Base-by-base conservation (phyloP, 1,139 yeast genomes). In the Saccharomyces pastorianus region DNA sequence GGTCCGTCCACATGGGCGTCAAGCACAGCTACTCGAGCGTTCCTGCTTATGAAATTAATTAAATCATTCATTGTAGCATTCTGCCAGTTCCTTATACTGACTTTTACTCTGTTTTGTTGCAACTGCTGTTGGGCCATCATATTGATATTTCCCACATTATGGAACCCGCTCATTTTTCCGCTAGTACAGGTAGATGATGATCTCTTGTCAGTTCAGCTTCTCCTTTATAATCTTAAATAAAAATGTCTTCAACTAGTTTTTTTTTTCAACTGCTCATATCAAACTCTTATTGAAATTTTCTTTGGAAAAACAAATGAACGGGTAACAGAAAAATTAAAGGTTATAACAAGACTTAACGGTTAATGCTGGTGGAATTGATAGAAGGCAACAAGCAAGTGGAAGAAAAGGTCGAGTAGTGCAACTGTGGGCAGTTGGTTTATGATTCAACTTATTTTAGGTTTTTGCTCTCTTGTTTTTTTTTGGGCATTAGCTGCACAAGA, bases 11-110 rank as follows among this genome's bases (percentile, higher is more conserved):
- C 68, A 14, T 70, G 68, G 0, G 82, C 75, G 64, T 85, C 81
- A 55, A 70, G 70, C 25, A 90, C 74, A 1, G 76, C 72, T 11
- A 86, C 76, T 54, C 79, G 75, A 28, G 89, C 75, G 67, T 87
- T 88, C 60, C 95, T 77, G 50, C 83, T 78, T 13, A 90, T 73
- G 68, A 89, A 90, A 48, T 76, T 75, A 17, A 87, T 75, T 58
- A 90, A 75, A 53, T 88, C 95, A 49, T 82, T 85, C 58, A 76
- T 76, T 11, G 85, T 70, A 2, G 88, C 91, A 52, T 90, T 89
- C 61, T 86, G 84, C 96, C 96, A 90, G 48, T 90, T 89, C 52
- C 78, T 73, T 20, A 89, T 78, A n/a, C 64, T 58, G 7, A 68
- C 56, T 47, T 63, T 61, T 23, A 65, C 62, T 48, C 63, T 59